Conservation (phyloP, 768 basidiomycete genomes). For the Trametes cubensis region DNA sequence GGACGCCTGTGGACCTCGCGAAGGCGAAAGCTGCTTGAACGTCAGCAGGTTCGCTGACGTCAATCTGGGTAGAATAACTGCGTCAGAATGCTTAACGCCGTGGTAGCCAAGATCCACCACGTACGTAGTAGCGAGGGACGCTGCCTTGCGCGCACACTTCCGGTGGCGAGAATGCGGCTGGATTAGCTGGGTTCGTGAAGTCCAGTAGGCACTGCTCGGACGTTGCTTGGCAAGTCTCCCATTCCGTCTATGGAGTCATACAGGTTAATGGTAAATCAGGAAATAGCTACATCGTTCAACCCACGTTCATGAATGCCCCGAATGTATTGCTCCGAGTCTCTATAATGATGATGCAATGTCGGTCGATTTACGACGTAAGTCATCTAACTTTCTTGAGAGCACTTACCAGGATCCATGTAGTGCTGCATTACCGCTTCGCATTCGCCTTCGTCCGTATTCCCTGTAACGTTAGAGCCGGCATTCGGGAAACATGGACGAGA, state of each 20-base stretch:
- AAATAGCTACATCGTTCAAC: too few species aligned
- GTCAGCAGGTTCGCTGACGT: constrained; percentile 28
- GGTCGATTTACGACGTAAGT: too few species aligned
- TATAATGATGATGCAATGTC: too few species aligned
- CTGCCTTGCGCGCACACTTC: constrained; percentile 32
- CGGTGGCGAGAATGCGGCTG: constrained; percentile 20
- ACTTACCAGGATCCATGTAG: too few species aligned
- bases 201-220: constrained; percentile 52
- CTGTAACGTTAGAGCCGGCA: too few species aligned
- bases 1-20: constrained; percentile 29
- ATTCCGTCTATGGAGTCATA: constrained; percentile 41
- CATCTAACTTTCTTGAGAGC: too few species aligned
- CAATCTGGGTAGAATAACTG: constrained; percentile 27
- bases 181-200: constrained; percentile 32
- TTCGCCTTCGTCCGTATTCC: too few species aligned
- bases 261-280: too few species aligned
- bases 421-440: too few species aligned
- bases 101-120: background rate
- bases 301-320: too few species aligned
- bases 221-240: constrained; percentile 55
- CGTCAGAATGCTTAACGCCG: background rate
- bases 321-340: too few species aligned
- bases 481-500: too few species aligned
- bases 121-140: constrained; percentile 33
- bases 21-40: constrained; percentile 33